Conservation (phyloP, 306 rosid genomes). For the Citrullus colocynthis region DNA sequence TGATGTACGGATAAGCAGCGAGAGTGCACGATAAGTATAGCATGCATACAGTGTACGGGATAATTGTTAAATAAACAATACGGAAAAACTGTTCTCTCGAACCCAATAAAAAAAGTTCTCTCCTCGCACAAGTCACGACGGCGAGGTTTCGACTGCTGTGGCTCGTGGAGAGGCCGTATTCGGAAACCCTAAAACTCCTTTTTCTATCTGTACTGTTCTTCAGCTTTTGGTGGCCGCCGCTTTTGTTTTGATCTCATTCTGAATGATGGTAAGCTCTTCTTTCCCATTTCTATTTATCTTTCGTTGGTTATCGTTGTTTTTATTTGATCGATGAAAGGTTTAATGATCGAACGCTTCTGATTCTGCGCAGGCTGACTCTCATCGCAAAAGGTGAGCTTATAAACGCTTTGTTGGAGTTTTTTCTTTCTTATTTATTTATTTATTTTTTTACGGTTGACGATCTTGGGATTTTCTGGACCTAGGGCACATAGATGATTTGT, state of each 20-base stretch:
- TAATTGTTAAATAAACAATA: background rate
- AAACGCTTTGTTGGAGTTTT: background rate
- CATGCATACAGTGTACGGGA: background rate
- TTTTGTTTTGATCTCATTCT: background rate
- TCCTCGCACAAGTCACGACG: background rate
- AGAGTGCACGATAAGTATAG: background rate
- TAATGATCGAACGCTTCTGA: background rate
- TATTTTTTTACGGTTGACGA: background rate
- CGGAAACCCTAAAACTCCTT: background rate
- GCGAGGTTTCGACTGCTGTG: background rate
- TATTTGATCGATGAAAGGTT: background rate
- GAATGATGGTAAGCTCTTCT: background rate
- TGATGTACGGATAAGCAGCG: background rate
- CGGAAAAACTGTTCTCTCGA: background rate
- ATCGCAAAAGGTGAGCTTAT: conserved; percentile 46
- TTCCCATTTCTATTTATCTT: background rate
- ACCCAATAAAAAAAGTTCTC: background rate
- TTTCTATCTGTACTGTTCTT: background rate
- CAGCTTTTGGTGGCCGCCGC: background rate
- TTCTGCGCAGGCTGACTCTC: conserved; percentile 63
- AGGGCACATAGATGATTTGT: background rate
- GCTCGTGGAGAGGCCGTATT: background rate
- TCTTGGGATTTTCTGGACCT: background rate
- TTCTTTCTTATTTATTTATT: background rate
- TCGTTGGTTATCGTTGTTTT: background rate